phyloP scores from a whole-genome alignment of 2,329 filamentous ascomycete genomes.

The Penicillium sp. region DNA sequence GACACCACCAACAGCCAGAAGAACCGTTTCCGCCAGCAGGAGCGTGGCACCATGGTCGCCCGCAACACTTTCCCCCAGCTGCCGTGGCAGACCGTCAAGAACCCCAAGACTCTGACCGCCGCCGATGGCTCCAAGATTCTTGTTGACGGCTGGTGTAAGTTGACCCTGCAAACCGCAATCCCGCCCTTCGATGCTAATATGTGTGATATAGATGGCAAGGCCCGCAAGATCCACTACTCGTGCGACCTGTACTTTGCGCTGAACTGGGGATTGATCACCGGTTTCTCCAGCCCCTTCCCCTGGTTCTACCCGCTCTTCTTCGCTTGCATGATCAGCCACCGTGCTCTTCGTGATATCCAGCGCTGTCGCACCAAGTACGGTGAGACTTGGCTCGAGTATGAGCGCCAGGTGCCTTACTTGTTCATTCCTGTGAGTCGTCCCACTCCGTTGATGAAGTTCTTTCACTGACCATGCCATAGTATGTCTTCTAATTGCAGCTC shows the following conservation, averaged over 20 bases:
- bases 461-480: conserved; percentile 23
- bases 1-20: conserved; percentile 92
- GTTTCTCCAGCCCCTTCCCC: conserved; percentile 78
- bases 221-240: conserved; percentile 79
- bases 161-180: background rate
- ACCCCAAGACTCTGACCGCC: conserved; percentile 76
- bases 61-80: conserved; percentile 86
- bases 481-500: conserved; percentile 32
- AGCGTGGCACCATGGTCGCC: conserved; percentile 68
- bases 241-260: conserved; percentile 78
- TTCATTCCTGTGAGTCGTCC: conserved; percentile 69
- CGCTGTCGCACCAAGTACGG: conserved; percentile 78
- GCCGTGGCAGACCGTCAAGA: conserved; percentile 81
- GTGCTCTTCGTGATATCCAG: conserved; percentile 73
- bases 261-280: conserved; percentile 78
- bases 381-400: conserved; percentile 79
- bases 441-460: too few relatives aligned
- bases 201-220: conserved; percentile 59
- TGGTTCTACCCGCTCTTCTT: conserved; percentile 92
- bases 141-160: conserved; percentile 79
- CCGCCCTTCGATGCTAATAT: conserved; percentile 19
- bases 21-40: conserved; percentile 82
- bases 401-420: conserved; percentile 75
- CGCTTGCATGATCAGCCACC: conserved; percentile 75
- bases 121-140: conserved; percentile 75